Percentiles rank a stretch among this genome's conserved stretches.
Evolutionary conservation across 106 monocot genomes (phyloP).

Genomic region (Allium cepa): DNA sequence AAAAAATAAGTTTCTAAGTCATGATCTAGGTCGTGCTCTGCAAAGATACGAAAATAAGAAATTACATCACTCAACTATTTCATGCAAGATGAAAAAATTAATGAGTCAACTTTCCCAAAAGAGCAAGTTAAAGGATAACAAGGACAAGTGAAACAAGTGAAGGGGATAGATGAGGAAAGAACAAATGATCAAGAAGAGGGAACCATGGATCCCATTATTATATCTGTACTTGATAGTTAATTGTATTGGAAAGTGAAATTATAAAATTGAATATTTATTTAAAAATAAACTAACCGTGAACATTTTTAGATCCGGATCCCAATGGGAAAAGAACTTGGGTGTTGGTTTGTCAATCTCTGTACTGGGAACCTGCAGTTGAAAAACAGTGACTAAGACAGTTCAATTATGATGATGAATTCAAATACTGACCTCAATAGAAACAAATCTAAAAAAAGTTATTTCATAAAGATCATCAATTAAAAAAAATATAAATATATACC

Average conservation of each 20-base stretch:
- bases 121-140: too few species aligned
- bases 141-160: too few species aligned
- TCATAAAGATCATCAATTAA: conserved; percentile 45
- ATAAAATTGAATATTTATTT: neutral
- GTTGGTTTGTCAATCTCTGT: conserved; percentile 92
- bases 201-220: conserved; percentile 10
- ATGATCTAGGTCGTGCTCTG: too few species aligned
- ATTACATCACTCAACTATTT: too few species aligned
- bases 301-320: conserved; percentile 96
- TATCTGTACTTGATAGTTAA: too few species aligned
- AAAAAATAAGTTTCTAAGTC: too few species aligned
- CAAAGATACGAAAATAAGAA: too few species aligned
- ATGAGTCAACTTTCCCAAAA: too few species aligned
- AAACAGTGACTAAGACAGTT: neutral
- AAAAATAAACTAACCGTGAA: conserved; percentile 66
- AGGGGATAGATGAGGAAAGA: too few species aligned
- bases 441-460: conserved; percentile 74
- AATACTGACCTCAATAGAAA: neutral
- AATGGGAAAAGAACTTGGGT: conserved; percentile 91
- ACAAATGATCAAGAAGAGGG: too few species aligned
- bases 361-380: conserved; percentile 72
- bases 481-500: conserved; percentile 20
- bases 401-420: neutral
- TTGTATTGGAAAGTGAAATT: neutral
- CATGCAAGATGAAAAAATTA: too few species aligned